Evolutionary conservation across 75 land plant species (phyloP).

Genomic region (Sequoiadendron giganteum): DNA sequence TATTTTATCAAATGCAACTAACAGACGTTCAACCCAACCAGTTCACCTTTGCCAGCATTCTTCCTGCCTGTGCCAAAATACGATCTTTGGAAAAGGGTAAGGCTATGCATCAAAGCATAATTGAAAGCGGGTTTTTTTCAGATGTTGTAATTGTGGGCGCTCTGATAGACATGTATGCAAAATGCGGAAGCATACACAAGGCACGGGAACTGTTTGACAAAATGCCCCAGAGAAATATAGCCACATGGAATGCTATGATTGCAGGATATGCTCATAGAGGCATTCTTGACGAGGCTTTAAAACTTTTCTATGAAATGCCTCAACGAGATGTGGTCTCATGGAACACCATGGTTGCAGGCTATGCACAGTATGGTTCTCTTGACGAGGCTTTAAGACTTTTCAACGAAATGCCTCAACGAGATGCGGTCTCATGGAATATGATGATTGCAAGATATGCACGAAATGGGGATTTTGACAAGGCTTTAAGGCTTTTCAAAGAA

Average conservation of each 20-base stretch:
- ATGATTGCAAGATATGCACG: constrained; percentile 28
- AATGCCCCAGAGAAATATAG: constrained; percentile 44
- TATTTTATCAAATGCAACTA: constrained; percentile 45
- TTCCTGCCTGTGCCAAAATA: constrained; percentile 56
- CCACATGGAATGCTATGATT: constrained; percentile 70
- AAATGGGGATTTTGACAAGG: constrained; percentile 15
- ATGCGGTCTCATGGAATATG: constrained; percentile 11
- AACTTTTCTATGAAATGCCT: constrained; percentile 29
- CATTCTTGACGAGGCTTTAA: constrained; percentile 29
- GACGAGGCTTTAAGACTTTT: constrained; percentile 12
- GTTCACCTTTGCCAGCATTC: constrained; percentile 44
- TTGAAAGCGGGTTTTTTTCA: constrained; percentile 25
- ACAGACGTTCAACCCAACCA: constrained; percentile 39
- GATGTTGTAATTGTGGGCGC: constrained; percentile 60
- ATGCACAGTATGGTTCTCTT: constrained; percentile 19
- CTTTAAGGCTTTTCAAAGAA: constrained; percentile 20
- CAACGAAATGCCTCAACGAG: background rate
- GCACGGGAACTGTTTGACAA: constrained; percentile 52
- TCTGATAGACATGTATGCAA: constrained; percentile 55
- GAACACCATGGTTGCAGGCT: constrained; percentile 27
- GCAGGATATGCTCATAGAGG: constrained; percentile 64
- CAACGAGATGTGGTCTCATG: constrained; percentile 22
- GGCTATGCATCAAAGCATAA: constrained; percentile 43
- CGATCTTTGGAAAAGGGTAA: constrained; percentile 37
- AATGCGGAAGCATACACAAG: constrained; percentile 47